Percentiles rank a stretch among this genome's conserved stretches.
phyloP scores from a whole-genome alignment of 805 yeast genomes.

The Wickerhamiella brachini region DNA sequence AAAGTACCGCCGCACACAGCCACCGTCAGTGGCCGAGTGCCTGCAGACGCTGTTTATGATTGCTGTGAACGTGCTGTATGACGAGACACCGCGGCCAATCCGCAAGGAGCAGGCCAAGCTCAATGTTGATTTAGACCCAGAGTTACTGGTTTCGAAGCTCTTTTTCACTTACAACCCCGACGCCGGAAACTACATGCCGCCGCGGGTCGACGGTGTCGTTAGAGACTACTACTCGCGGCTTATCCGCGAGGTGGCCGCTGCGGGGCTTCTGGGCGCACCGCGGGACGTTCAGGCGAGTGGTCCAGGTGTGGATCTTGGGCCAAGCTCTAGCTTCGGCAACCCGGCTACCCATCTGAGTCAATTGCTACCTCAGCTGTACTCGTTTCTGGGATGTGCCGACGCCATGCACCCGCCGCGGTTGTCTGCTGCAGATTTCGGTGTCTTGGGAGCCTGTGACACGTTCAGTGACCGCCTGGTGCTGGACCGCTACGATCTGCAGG shows the following conservation, averaged over 20 bases:
- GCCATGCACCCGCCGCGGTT: not conserved
- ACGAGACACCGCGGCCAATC: conserved; percentile 41
- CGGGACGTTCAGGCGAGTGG: too few species aligned
- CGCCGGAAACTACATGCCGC: conserved; percentile 7
- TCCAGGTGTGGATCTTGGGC: not conserved
- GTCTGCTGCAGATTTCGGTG: conserved; percentile 11
- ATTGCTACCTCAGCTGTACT: not conserved
- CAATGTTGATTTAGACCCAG: conserved; percentile 44
- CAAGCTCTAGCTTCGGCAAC: not conserved
- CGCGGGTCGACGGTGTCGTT: not conserved
- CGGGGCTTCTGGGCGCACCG: not conserved
- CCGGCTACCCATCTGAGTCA: not conserved
- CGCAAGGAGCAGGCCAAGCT: conserved; percentile 36
- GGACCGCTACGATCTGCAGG: conserved; percentile 32
- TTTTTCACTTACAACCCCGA: conserved; percentile 14
- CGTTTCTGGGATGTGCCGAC: not conserved
- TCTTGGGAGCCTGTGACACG: conserved; percentile 10
- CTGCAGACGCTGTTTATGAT: conserved; percentile 48
- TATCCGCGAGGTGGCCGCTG: not conserved
- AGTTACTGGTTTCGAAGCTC: conserved; percentile 29
- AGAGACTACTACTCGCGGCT: not conserved
- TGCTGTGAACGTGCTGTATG: conserved; percentile 49
- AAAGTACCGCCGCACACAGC: conserved; percentile 10
- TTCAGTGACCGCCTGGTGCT: conserved; percentile 34
- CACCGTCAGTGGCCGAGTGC: conserved; percentile 36